Evolutionary conservation across 1,284 basidiomycete genomes (phyloP).

Genomic region (Boletus mariae): DNA sequence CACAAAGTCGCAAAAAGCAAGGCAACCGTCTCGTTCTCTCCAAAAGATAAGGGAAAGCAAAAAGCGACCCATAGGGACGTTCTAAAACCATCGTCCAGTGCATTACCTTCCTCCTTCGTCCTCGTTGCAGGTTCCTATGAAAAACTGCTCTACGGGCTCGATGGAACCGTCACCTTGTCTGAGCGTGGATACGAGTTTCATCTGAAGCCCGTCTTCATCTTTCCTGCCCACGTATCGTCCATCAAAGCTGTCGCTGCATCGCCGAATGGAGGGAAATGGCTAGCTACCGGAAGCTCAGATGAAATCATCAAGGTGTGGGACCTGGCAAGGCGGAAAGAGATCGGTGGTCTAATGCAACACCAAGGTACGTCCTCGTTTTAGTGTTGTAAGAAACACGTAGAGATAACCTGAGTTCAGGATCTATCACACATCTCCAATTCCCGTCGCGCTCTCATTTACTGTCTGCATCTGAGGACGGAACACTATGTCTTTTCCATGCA

Average conservation of each 20-base stretch:
- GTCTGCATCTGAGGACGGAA: conserved; percentile 87
- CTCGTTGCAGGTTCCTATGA: conserved; percentile 92
- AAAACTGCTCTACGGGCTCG: conserved; percentile 89
- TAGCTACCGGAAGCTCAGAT: conserved; percentile 91
- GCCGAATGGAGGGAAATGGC: conserved; percentile 88
- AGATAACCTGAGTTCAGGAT: conserved; percentile 47
- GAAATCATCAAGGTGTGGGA: conserved; percentile 99
- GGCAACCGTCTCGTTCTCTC: conserved; percentile 8
- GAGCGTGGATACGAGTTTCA: conserved; percentile 39
- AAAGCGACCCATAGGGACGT: conserved; percentile 8
- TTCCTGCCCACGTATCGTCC: conserved; percentile 93
- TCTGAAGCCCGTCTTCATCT: conserved; percentile 88
- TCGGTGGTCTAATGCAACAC: conserved; percentile 91
- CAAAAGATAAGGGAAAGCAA: conserved; percentile 25
- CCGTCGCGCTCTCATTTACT: conserved; percentile 87
- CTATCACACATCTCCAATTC: conserved; percentile 87
- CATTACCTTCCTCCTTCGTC: conserved; percentile 67
- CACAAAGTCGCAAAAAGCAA: conserved; percentile 4
- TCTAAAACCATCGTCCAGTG: background rate
- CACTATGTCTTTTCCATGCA: conserved; percentile 85
- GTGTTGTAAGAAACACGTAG: background rate
- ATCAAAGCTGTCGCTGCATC: conserved; percentile 87
- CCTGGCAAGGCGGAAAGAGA: conserved; percentile 82
- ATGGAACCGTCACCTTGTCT: conserved; percentile 54
- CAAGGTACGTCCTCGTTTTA: conserved; percentile 58